phyloP scores from a whole-genome alignment of 2,329 filamentous ascomycete species.

The Ascosphaera aggregata region DNA sequence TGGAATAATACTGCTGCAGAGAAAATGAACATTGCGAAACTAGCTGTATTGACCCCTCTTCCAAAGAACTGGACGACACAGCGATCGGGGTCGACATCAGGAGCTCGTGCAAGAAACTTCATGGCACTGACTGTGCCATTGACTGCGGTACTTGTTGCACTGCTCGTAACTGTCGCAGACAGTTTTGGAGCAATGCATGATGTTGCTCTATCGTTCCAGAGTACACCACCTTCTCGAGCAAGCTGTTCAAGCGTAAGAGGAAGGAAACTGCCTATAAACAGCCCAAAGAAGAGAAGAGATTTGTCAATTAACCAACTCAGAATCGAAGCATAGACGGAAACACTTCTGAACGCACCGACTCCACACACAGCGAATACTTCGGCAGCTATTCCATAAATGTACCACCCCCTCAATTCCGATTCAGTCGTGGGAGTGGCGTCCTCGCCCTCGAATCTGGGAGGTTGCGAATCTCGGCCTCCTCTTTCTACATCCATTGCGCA shows the following conservation, averaged over 20 bases:
- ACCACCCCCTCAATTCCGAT: constrained; percentile 75
- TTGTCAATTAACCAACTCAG: constrained; percentile 1
- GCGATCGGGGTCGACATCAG: constrained; percentile 25
- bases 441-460: constrained; percentile 47
- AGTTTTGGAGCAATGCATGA: constrained; percentile 35
- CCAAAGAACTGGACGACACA: constrained; percentile 57
- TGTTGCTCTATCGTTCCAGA: constrained; percentile 42
- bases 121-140: constrained; percentile 5
- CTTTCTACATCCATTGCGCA: constrained; percentile 7
- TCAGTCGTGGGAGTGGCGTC: constrained; percentile 62
- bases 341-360: constrained; percentile 24
- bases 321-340: constrained; percentile 3
- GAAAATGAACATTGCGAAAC: constrained; percentile 90
- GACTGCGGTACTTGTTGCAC: constrained; percentile 6
- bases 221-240: constrained; percentile 75
- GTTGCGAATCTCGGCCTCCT: constrained; percentile 9
- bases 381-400: constrained; percentile 80
- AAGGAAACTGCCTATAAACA: constrained; percentile 57
- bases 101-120: constrained; percentile 1
- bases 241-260: constrained; percentile 78
- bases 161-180: constrained; percentile 7
- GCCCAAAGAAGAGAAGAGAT: constrained; percentile 1
- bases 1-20: constrained; percentile 71
- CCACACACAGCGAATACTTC: constrained; percentile 87
- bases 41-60: constrained; percentile 62